Conservation (phyloP, 1,284 basidiomycete genomes). For the Fistulinella cinereoalba region DNA sequence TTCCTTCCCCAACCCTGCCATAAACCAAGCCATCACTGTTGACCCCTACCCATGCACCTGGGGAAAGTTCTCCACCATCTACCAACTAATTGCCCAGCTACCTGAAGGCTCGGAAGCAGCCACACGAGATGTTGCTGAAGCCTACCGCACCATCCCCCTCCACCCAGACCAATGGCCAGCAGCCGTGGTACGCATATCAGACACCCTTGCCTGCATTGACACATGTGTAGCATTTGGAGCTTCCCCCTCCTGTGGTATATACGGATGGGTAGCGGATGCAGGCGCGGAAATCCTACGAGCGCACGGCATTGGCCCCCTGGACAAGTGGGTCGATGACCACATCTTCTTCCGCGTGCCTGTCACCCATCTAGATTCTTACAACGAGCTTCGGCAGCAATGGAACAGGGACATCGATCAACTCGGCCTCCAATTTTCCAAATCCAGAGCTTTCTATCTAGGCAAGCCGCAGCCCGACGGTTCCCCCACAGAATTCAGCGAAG, state of each 20-base stretch:
- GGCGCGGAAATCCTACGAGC: not conserved
- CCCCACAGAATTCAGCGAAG: not conserved
- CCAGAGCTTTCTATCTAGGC: not conserved
- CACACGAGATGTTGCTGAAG: conserved; percentile 1
- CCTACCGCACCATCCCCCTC: not conserved
- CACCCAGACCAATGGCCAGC: conserved; percentile 3
- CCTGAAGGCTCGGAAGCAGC: not conserved
- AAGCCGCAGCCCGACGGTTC: fast-evolving
- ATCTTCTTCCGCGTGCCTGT: not conserved
- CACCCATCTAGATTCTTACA: not conserved
- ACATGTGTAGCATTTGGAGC: conserved; percentile 21
- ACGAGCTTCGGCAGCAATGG: not conserved
- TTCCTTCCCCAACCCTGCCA: not conserved
- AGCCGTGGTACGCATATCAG: not conserved
- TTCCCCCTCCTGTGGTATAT: conserved; percentile 29
- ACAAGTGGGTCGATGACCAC: conserved; percentile 8
- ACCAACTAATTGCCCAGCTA: not conserved
- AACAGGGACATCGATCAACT: not conserved
- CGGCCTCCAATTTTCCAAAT: not conserved
- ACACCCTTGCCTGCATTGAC: not conserved
- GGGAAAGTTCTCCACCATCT: conserved; percentile 1
- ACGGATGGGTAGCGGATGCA: conserved; percentile 34
- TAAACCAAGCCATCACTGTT: not conserved
- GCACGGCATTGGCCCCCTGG: not conserved
- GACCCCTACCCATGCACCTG: not conserved